These are phyloP conservation scores for Acer saccharum DNA, from an alignment of 345 rosid species.

Conservation along the genomic window DNA sequence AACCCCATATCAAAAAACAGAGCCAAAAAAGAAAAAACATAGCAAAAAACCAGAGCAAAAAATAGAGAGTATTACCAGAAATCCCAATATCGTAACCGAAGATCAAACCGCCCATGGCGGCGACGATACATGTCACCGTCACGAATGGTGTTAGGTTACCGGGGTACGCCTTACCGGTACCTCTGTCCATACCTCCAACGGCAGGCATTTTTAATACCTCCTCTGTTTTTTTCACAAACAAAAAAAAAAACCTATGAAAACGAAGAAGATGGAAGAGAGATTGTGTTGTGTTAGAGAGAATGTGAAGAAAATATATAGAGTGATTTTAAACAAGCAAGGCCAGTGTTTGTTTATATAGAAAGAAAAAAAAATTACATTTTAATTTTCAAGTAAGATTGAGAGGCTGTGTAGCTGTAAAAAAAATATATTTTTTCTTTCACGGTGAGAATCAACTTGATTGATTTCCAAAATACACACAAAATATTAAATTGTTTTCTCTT, in stretches of 20 bases:
- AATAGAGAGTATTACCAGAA: constrained; percentile 53
- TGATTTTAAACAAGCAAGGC: constrained; percentile 13
- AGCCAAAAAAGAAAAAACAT: not conserved
- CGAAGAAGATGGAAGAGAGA: not conserved
- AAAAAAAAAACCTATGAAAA: not conserved
- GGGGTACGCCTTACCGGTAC: constrained; percentile 62
- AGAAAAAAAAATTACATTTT: not conserved
- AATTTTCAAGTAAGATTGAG: not conserved
- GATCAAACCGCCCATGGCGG: constrained; percentile 99
- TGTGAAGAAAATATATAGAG: constrained; percentile 5
- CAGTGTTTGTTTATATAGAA: constrained; percentile 32
- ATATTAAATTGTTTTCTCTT: too few relatives aligned
- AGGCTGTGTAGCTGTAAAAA: constrained; percentile 38
- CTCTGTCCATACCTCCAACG: constrained; percentile 57
- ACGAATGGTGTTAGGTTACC: constrained; percentile 86
- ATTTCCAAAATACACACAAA: not conserved
- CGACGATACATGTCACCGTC: constrained; percentile 75
- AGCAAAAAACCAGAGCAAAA: not conserved
- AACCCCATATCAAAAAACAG: not conserved
- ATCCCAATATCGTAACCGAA: constrained; percentile 97
- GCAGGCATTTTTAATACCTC: constrained; percentile 41
- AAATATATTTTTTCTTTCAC: not conserved
- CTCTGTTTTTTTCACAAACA: constrained; percentile 7
- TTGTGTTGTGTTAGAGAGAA: not conserved
- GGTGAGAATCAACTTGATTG: too few relatives aligned